A percentile compares a stretch with the other conserved stretches of the same genome.
Conservation (phyloP, 108 stramenopile species). For the Stephanodiscus triporus region DNA sequence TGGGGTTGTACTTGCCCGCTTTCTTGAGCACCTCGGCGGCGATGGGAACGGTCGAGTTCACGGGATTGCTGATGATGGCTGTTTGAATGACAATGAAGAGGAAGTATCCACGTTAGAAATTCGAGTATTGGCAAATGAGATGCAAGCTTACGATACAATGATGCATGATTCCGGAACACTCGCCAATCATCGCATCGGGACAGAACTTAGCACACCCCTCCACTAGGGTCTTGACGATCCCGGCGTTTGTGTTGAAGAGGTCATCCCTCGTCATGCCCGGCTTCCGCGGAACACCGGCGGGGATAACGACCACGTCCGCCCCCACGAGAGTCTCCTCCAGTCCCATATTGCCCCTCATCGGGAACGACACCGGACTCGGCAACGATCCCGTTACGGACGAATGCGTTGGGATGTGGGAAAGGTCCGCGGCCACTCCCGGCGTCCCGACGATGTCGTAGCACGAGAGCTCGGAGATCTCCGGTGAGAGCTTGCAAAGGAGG, state of each 20-base stretch:
- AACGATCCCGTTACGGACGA: conserved; percentile 66
- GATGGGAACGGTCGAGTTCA: conserved; percentile 99
- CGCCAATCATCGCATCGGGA: conserved; percentile 90
- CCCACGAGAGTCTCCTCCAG: conserved; percentile 81
- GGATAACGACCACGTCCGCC: conserved; percentile 96
- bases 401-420: conserved; percentile 79
- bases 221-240: conserved; percentile 94
- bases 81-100: background rate
- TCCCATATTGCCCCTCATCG: conserved; percentile 66
- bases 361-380: conserved; percentile 78
- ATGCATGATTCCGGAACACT: too few species aligned
- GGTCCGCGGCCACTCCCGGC: conserved; percentile 98
- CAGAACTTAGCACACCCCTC: conserved; percentile 95
- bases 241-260: conserved; percentile 94
- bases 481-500: conserved; percentile 93
- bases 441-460: conserved; percentile 94
- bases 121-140: too few species aligned
- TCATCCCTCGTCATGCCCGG: conserved; percentile 98
- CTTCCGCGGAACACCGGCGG: conserved; percentile 99
- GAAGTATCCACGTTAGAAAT: background rate
- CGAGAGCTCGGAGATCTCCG: conserved; percentile 78
- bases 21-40: conserved; percentile 97
- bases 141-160: too few species aligned
- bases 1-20: conserved; percentile 93
- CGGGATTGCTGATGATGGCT: conserved; percentile 99